These are phyloP conservation scores for Phascolomyces articulosus DNA, from an alignment of 371 early-diverging fungal species.

Conservation along the genomic window DNA sequence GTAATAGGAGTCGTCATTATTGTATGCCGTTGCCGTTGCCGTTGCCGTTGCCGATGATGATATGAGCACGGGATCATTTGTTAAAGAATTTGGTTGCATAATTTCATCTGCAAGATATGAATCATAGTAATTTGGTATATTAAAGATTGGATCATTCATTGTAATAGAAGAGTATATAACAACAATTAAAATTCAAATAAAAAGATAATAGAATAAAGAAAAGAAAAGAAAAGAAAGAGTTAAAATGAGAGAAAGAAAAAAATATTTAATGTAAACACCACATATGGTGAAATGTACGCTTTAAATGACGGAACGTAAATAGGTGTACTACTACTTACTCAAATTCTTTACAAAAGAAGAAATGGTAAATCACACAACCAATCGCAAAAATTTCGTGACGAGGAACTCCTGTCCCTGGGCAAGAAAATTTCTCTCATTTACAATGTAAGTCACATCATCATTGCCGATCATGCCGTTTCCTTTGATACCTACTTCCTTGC, in stretches of 20 bases:
- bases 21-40: no score
- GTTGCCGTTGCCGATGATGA: no score
- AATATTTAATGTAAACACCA: background rate
- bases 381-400: slow-evolving; percentile 7
- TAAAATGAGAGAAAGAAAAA: background rate
- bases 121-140: slow-evolving; percentile 1
- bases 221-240: background rate
- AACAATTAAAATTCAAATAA: no score
- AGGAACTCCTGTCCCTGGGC: background rate
- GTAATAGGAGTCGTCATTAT: background rate
- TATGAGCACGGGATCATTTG: no score
- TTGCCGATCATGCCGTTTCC: background rate
- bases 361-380: slow-evolving; percentile 7
- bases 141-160: slow-evolving; percentile 3
- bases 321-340: no score
- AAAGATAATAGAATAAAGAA: background rate
- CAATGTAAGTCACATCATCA: no score
- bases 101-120: background rate
- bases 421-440: background rate
- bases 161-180: no score
- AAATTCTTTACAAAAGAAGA: background rate
- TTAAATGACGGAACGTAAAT: background rate
- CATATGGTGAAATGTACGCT: slow-evolving; percentile 3
- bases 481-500: no score
- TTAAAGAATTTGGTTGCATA: background rate